A percentile compares a stretch with the other conserved stretches of the same genome.
These are phyloP conservation scores for Zhuliangozyma parablackwelliae DNA, from an alignment of 1,139 yeast species.

Conservation along the genomic window DNA sequence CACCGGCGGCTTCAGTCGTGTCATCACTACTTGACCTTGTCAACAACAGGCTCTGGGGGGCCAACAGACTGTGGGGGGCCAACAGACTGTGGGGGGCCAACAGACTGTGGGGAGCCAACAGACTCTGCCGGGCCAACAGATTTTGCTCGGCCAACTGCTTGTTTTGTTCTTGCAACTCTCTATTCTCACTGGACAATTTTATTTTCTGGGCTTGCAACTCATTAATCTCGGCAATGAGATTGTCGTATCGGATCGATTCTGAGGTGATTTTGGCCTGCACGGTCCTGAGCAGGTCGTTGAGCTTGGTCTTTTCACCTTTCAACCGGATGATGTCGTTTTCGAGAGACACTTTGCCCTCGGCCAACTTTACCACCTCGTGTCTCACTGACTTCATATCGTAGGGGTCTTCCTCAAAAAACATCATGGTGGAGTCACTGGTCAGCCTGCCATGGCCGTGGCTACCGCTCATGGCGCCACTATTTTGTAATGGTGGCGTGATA, in stretches of 20 bases:
- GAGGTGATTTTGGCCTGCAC: conserved; percentile 19
- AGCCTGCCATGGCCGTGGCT: conserved; percentile 32
- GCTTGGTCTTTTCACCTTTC: conserved; percentile 23
- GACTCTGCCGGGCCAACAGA: too few relatives aligned
- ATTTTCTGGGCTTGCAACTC: conserved; percentile 24
- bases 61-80: too few relatives aligned
- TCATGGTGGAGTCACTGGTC: conserved; percentile 31
- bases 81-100: conserved; percentile 3
- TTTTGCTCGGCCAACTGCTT: conserved; percentile 14
- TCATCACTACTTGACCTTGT: too few relatives aligned
- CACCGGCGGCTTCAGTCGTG: too few relatives aligned
- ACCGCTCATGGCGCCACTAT: background rate
- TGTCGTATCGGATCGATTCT: conserved; percentile 24
- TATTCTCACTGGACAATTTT: conserved; percentile 20
- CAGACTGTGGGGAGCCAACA: conserved; percentile 9
- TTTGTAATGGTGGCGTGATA: conserved; percentile 45
- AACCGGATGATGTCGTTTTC: conserved; percentile 27
- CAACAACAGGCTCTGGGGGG: too few relatives aligned
- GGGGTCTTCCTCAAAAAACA: conserved; percentile 13
- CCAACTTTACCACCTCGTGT: conserved; percentile 41
- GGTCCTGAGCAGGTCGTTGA: conserved; percentile 21
- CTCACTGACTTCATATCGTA: conserved; percentile 35
- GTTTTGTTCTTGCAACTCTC: conserved; percentile 22
- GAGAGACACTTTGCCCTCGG: conserved; percentile 21
- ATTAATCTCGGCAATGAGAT: conserved; percentile 24